phyloP scores from a whole-genome alignment of 2,329 filamentous ascomycete genomes.

The Talaromyces piceae region DNA sequence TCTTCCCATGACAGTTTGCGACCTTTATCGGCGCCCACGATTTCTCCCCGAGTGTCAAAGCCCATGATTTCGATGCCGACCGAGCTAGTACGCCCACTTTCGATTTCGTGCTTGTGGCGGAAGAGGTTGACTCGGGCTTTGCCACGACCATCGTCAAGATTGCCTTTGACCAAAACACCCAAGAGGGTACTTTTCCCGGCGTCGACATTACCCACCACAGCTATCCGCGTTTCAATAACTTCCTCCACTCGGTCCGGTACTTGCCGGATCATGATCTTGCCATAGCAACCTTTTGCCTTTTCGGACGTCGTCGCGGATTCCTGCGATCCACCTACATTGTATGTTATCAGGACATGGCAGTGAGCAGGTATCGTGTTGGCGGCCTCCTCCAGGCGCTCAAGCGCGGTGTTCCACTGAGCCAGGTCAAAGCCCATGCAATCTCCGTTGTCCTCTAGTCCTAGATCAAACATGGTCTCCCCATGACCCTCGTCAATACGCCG shows the following conservation, averaged over 20 bases:
- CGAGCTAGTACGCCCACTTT: conserved; percentile 88
- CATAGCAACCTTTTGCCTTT: conserved; percentile 67
- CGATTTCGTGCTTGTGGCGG: conserved; percentile 95
- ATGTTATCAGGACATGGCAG: conserved; percentile 77
- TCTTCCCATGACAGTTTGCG: conserved; percentile 94
- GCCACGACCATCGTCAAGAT: conserved; percentile 87
- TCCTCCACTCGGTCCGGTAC: conserved; percentile 68
- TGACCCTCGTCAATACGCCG: conserved; percentile 71
- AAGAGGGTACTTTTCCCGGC: conserved; percentile 95
- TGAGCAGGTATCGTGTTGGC: conserved; percentile 62
- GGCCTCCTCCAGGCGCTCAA: conserved; percentile 58
- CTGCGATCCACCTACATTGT: conserved; percentile 71
- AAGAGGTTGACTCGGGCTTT: conserved; percentile 94
- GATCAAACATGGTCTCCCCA: conserved; percentile 83
- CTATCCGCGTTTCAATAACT: conserved; percentile 91
- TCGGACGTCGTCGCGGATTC: conserved; percentile 59
- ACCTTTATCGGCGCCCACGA: conserved; percentile 75
- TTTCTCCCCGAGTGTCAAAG: conserved; percentile 78
- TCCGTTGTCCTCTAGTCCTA: conserved; percentile 84
- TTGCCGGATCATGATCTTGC: conserved; percentile 80
- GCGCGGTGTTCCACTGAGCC: conserved; percentile 67
- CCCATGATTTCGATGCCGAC: conserved; percentile 99
- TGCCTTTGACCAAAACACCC: conserved; percentile 90
- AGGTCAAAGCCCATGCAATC: conserved; percentile 72
- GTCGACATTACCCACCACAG: conserved; percentile 95